Percentiles rank a stretch among this genome's conserved stretches.
These are phyloP conservation scores for Parasarocladium wereldwijsianum DNA, from an alignment of 2,329 filamentous ascomycete species.

Conservation along the genomic window DNA sequence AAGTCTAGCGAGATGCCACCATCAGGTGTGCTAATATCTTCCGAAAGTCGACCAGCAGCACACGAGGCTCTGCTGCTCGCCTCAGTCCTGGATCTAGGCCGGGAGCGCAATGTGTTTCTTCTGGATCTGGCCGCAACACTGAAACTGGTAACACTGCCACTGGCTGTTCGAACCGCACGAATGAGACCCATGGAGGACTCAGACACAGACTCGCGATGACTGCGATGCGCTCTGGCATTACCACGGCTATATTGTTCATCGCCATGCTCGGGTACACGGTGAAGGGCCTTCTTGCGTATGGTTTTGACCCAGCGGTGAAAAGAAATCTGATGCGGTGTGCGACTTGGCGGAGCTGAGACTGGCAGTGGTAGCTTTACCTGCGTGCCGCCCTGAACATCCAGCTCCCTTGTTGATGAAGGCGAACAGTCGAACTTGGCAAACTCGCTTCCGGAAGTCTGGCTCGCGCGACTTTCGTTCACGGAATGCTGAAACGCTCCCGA, in stretches of 20 bases:
- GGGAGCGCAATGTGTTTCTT: constrained; percentile 33
- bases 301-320: no score
- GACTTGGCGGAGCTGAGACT: constrained; percentile 1
- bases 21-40: constrained; percentile 49
- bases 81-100: constrained; percentile 42
- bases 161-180: constrained; percentile 67
- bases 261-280: no score
- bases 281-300: no score
- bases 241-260: constrained; percentile 11
- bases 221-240: no score
- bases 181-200: constrained; percentile 68
- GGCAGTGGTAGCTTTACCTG: not conserved
- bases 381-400: no score
- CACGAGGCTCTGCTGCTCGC: constrained; percentile 48
- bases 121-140: constrained; percentile 52
- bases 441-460: no score
- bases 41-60: constrained; percentile 44
- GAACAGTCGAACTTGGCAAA: not conserved
- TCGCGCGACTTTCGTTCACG: no score
- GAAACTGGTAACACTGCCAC: constrained; percentile 58
- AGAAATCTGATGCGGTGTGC: no score
- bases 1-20: constrained; percentile 42
- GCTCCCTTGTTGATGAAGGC: no score
- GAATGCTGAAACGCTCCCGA: no score
- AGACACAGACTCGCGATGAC: constrained; percentile 55